phyloP scores from a whole-genome alignment of 495 filamentous ascomycete species.

The Penicillium atrosanguineum region DNA sequence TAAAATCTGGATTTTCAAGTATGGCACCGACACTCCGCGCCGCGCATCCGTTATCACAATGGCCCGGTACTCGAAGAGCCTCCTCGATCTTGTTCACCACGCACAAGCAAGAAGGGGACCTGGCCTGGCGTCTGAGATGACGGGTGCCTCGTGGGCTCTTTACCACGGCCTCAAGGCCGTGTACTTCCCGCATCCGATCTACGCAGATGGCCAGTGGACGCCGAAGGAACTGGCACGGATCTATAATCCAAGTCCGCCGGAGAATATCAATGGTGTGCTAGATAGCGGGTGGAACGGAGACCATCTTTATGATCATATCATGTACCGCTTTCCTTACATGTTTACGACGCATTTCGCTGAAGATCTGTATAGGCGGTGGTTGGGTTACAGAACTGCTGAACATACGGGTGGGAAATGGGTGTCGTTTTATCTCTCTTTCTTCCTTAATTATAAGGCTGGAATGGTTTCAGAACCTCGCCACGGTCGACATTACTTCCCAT shows the following conservation, averaged over 20 bases:
- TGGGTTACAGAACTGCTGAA: conserved; percentile 22
- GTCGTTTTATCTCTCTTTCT: neutral
- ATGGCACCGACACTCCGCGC: conserved; percentile 51
- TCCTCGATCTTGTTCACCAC: conserved; percentile 34
- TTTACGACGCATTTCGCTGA: conserved; percentile 27
- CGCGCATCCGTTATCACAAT: conserved; percentile 67
- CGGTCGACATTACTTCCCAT: conserved; percentile 29
- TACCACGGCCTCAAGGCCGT: conserved; percentile 66
- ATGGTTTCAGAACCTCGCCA: conserved; percentile 11
- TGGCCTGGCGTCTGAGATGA: conserved; percentile 68
- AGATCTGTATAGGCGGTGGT: conserved; percentile 25
- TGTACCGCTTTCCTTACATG: conserved; percentile 30
- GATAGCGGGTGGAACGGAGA: conserved; percentile 26
- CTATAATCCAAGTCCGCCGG: conserved; percentile 22
- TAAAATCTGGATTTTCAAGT: conserved; percentile 35
- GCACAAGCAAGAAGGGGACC: conserved; percentile 39
- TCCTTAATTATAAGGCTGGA: neutral
- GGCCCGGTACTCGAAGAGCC: conserved; percentile 56
- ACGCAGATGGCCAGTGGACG: conserved; percentile 48
- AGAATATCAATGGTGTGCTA: conserved; percentile 22
- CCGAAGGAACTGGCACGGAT: conserved; percentile 20
- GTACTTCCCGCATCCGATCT: conserved; percentile 58
- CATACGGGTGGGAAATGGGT: conserved; percentile 22
- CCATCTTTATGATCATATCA: conserved; percentile 25
- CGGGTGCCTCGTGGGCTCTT: conserved; percentile 59